Evolutionary conservation across 495 filamentous ascomycete genomes (phyloP).

Genomic region (Penicillium flavigenum): DNA sequence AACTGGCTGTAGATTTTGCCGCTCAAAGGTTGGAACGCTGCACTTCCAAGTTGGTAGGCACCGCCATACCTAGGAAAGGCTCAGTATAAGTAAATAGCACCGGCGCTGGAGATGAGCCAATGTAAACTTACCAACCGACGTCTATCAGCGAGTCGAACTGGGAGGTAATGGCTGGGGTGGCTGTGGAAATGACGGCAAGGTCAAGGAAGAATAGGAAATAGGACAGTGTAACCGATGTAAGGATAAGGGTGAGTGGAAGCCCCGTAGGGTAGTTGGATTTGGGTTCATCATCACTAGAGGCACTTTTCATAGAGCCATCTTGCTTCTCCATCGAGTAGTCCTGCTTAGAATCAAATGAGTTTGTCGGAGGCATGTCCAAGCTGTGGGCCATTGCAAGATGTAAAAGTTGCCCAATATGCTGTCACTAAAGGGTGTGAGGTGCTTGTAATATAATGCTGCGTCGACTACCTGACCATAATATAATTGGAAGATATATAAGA

Average conservation of each 20-base stretch:
- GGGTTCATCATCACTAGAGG: constrained; percentile 8
- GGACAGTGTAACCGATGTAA: constrained; percentile 24
- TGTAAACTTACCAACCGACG: constrained; percentile 29
- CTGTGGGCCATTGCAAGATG: not conserved
- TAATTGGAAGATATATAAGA: not conserved
- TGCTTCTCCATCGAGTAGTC: not conserved
- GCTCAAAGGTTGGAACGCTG: constrained; percentile 29
- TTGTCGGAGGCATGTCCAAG: not conserved
- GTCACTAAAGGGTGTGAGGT: not conserved
- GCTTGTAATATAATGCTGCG: not conserved
- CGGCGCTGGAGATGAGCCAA: not conserved
- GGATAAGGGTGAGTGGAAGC: constrained; percentile 14
- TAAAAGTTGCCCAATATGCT: not conserved
- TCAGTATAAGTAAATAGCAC: constrained; percentile 30
- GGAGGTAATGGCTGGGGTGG: constrained; percentile 32
- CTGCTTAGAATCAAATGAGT: not conserved
- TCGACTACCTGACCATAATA: not conserved
- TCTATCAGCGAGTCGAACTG: constrained; percentile 33
- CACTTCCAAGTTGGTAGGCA: constrained; percentile 29
- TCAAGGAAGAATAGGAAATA: constrained; percentile 35
- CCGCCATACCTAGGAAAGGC: constrained; percentile 44
- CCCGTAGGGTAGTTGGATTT: constrained; percentile 9
- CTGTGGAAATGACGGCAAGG: constrained; percentile 28
- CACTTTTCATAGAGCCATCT: not conserved
- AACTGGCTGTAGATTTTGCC: constrained; percentile 35